Evolutionary conservation across 1,139 yeast genomes (phyloP), one percentile per base, ranked within the genome.

Genomic region (Zygoascus meyerae): DNA sequence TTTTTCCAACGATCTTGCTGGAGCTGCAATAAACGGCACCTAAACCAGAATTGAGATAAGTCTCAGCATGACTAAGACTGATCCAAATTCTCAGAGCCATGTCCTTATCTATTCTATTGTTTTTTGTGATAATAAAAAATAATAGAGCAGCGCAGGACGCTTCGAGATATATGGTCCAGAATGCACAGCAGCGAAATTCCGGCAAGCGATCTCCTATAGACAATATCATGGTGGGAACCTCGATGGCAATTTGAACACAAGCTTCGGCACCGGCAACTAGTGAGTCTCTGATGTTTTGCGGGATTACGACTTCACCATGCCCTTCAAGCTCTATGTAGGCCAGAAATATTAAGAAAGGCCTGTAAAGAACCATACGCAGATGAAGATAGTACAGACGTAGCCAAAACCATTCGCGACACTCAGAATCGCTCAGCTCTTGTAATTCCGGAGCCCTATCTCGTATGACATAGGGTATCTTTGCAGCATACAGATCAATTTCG

Each of bases 391-490:
- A 30, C 21, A 47, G 40, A 16, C 50, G 26, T 6, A 47, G 36
- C 47, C 47, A 47, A 21, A 47, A 47, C 50, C 50, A 47, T 18
- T 44, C 50, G 9, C 40, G 40, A 21, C 50, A 47, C 16, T 47
- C 50, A 12, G 16, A 29, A n/a, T 47, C 47, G 2, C 45, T 14
- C 43, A 47, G 30, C 3, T 31, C 26, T 14, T 15, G 11, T 26
- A 47, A 14, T 21, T 39, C 47, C 10, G 47, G 40, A 1, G 47
- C 33, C 28, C 47, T 44, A 15, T 47, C 50, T 9, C 26, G 40
- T 3, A 31, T 33, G 12, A 39, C 47, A 34, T 35, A 47, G n/a
- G 50, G 50, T 9, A 40, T 26, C 2, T 17, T 17, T 5, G 36
- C 31, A 11, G 47, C 45, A 3, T 40, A 35, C 12, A 17, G 34